Percentiles rank a stretch among this genome's conserved stretches.
Conservation (phyloP, 2,329 filamentous ascomycete genomes). For the Colletotrichum navitas region DNA sequence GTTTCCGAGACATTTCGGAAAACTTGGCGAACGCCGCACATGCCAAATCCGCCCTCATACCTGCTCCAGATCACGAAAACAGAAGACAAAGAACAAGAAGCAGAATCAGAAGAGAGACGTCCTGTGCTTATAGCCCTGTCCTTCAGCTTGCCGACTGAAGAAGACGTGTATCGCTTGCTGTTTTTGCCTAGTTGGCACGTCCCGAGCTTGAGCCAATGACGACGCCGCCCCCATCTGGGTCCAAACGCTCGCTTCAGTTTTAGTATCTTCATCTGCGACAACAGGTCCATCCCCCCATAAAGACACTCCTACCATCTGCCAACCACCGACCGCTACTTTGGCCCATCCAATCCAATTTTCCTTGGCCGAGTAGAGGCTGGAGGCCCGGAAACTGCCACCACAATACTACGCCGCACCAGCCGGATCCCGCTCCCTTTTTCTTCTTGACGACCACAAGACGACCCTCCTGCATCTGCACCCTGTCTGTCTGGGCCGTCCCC, state of each 20-base stretch:
- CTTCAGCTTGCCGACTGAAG: constrained; percentile 5
- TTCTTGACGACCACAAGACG: constrained; percentile 20
- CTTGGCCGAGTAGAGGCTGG: constrained; percentile 13
- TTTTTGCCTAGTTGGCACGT: constrained; percentile 23
- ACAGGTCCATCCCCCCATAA: constrained; percentile 32
- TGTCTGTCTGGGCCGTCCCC: constrained; percentile 31
- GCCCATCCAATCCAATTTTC: constrained; percentile 16
- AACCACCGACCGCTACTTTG: constrained; percentile 17
- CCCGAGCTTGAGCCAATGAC: constrained; percentile 35
- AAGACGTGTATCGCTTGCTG: background rate
- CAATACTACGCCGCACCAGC: constrained; percentile 27
- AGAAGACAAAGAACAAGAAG: background rate
- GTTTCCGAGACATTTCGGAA: constrained; percentile 36
- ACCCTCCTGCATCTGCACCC: constrained; percentile 26
- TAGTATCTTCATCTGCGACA: constrained; percentile 42
- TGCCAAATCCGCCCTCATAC: constrained; percentile 20
- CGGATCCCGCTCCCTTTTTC: constrained; percentile 30
- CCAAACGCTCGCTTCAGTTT: constrained; percentile 43
- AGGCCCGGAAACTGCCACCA: constrained; percentile 21
- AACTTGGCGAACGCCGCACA: constrained; percentile 31
- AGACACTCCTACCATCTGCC: constrained; percentile 16
- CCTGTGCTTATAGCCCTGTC: background rate
- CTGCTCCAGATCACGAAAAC: constrained; percentile 13
- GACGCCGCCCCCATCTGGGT: constrained; percentile 35
- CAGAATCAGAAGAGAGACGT: background rate